Evolutionary conservation across 768 basidiomycete species (phyloP), one percentile per base, ranked within the genome.

Genomic region (Russula sp.): DNA sequence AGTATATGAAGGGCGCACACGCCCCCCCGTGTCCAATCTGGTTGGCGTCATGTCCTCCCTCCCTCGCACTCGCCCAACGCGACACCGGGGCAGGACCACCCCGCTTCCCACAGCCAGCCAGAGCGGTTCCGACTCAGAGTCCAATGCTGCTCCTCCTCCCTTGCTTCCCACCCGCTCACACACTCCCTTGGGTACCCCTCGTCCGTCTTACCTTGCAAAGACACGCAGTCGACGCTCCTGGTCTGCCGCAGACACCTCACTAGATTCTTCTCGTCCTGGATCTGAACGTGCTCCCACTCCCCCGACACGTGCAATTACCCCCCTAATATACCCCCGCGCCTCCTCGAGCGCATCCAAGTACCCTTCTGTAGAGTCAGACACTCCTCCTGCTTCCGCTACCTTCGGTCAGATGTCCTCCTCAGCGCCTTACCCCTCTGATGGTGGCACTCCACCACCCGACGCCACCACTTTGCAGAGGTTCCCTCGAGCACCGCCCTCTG

Each of bases 401-500:
- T 18, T 49, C 25, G 56, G 39, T 18, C 42, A 41, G 36, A 42
- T 48, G 10, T 57, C 53, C 34, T 16, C 50, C 34, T 16, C 50
- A 34, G 13, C 36, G 22, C 68, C 69, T 1, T 60, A 66, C 10
- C 54, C 68, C 2, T 70, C 58, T 18, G 64, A 61, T 55, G 49
- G 58, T 43, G 36, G 35, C 35, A 68, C 68, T 61, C 20, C 69
- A 9, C 66, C 67, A 4, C 7, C 36, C 8, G 61, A 60, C 7
- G 65, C 65, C 42, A 59, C 51, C 7, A 39, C 55, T 36, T 6
- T 50, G 32, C 52, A 25, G 20, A 59, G 58, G 41, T 10, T 29
- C 20, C 42, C 8, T 32, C 65, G 69, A 22, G 68, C 75, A 4
- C 79, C 78, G 0, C 80, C 80, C 0, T 78, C 77, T 0, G 66